Evolutionary conservation across 2,329 filamentous ascomycete genomes (phyloP).

Genomic region (Cercospora sp.): DNA sequence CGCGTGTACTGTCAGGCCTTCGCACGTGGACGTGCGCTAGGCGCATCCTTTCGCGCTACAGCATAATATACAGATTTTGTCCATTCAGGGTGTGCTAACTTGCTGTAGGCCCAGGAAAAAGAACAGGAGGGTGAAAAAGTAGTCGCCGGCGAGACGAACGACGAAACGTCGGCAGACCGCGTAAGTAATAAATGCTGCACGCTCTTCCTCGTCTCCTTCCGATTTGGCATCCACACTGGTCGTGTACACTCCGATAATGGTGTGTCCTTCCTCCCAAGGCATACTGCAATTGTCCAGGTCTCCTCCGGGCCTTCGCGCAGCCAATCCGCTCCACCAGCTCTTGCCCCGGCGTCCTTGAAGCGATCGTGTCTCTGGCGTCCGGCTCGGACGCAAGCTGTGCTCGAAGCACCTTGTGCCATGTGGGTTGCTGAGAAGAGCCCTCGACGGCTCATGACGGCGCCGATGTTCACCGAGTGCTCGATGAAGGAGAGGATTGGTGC

Average conservation of each 20-base stretch:
- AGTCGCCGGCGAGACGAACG: background rate
- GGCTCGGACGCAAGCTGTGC: background rate
- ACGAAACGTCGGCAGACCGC: conserved; percentile 9
- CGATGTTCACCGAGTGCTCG: background rate
- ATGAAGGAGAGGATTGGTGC: background rate
- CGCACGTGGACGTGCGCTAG: background rate
- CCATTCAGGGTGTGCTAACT: conserved; percentile 24
- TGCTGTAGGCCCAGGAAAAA: conserved; percentile 20
- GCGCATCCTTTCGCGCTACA: background rate
- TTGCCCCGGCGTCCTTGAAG: background rate
- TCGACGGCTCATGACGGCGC: background rate
- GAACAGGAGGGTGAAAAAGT: background rate
- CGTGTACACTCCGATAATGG: background rate
- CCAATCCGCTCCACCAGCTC: background rate
- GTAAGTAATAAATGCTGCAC: conserved; percentile 10
- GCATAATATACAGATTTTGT: background rate
- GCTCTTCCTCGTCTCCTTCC: background rate
- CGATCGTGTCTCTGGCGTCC: background rate
- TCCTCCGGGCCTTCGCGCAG: background rate
- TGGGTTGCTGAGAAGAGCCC: background rate
- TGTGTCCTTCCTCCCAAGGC: background rate
- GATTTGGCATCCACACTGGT: background rate
- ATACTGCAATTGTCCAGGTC: background rate
- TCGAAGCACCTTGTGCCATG: background rate
- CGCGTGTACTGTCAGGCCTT: background rate